Conservation (phyloP, 2,329 filamentous ascomycete species). For the Pyricularia grisea region DNA sequence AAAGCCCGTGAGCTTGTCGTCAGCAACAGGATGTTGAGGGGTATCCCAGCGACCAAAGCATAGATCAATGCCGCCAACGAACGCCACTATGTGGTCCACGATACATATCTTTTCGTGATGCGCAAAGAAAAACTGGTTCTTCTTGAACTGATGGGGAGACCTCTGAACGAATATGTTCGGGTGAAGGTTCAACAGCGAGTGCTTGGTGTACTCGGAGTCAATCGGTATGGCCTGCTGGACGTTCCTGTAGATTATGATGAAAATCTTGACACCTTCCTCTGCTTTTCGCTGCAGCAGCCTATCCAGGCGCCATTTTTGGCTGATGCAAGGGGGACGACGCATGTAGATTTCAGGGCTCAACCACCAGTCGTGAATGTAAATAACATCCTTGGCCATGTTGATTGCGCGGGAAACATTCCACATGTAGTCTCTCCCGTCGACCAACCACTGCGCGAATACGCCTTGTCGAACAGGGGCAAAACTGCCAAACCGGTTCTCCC, state of each 20-base stretch:
- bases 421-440: slow-evolving; percentile 97
- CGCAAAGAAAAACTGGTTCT: slow-evolving; percentile 99
- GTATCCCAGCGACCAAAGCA: slow-evolving; percentile 98
- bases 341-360: slow-evolving; percentile 87
- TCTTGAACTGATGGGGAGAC: slow-evolving; percentile 94
- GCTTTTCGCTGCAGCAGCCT: slow-evolving; percentile 89
- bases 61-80: slow-evolving; percentile 89
- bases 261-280: slow-evolving; percentile 90
- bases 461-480: slow-evolving; percentile 83
- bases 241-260: slow-evolving; percentile 95
- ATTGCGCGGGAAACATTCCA: slow-evolving; percentile 98
- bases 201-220: slow-evolving; percentile 97
- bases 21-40: slow-evolving; percentile 79
- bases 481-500: slow-evolving; percentile 79
- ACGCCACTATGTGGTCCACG: slow-evolving; percentile 91
- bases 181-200: slow-evolving; percentile 87
- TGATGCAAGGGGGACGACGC: slow-evolving; percentile 86
- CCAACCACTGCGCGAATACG: slow-evolving; percentile 91
- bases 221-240: slow-evolving; percentile 96
- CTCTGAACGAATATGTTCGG: slow-evolving; percentile 94
- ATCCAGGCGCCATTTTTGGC: slow-evolving; percentile 95
- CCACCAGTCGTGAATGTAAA: slow-evolving; percentile 99
- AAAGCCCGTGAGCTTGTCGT: slow-evolving; percentile 93
- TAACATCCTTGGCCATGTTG: slow-evolving; percentile 93
- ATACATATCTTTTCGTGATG: slow-evolving; percentile 98